Percentiles rank a stretch among this genome's conserved stretches.
Conservation (phyloP, 1,139 yeast species). For the Suhomyces choctaworum region DNA sequence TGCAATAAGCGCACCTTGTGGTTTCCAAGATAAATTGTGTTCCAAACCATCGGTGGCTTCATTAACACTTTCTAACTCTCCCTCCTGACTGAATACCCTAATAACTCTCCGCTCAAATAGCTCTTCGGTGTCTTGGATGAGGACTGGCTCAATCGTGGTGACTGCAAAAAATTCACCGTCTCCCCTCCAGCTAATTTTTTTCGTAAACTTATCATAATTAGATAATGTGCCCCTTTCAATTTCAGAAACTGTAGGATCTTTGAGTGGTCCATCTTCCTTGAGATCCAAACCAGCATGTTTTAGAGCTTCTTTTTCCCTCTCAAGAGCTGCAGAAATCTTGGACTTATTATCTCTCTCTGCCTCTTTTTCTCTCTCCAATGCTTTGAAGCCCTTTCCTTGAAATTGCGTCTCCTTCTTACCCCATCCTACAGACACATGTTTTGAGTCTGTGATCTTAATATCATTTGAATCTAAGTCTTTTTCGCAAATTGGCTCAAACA, state of each 20-base stretch:
- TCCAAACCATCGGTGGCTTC: constrained; percentile 89
- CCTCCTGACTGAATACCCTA: constrained; percentile 80
- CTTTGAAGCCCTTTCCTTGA: constrained; percentile 89
- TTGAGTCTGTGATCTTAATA: constrained; percentile 57
- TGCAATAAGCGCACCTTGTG: constrained; percentile 86
- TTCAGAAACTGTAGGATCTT: constrained; percentile 90
- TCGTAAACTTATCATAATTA: constrained; percentile 46
- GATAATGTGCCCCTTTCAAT: constrained; percentile 70
- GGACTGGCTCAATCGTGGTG: constrained; percentile 56
- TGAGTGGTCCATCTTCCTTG: constrained; percentile 54
- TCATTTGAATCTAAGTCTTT: constrained; percentile 59
- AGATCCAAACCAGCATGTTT: constrained; percentile 68
- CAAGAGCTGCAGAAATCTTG: constrained; percentile 80
- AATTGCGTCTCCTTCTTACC: constrained; percentile 97
- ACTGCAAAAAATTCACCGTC: constrained; percentile 85
- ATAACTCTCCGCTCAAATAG: constrained; percentile 67
- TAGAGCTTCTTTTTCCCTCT: constrained; percentile 59
- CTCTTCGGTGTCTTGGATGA: constrained; percentile 43
- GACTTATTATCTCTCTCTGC: constrained; percentile 66
- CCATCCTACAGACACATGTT: constrained; percentile 98
- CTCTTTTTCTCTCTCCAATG: constrained; percentile 62
- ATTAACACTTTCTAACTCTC: constrained; percentile 76
- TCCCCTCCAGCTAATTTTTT: constrained; percentile 85
- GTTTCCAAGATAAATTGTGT: constrained; percentile 78
- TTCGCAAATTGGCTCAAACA: constrained; percentile 80